Conservation (phyloP, 805 yeast species). For the Myxozyma sirexii region DNA sequence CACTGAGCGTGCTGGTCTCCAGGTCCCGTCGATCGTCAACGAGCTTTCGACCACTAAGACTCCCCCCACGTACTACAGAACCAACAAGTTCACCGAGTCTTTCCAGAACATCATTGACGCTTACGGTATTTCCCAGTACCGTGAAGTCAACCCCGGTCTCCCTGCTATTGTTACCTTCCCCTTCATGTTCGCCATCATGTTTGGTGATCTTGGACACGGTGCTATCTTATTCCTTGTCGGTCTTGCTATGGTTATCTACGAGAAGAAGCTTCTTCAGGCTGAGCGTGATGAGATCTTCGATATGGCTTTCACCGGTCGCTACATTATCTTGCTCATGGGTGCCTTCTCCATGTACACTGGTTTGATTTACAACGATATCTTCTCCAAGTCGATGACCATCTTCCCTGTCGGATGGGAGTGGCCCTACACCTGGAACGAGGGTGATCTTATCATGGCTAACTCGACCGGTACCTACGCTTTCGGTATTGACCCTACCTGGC, state of each 20-base stretch:
- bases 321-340: constrained; percentile 91
- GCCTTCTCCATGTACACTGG: constrained; percentile 95
- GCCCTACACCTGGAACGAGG: constrained; percentile 73
- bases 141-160: constrained; percentile 94
- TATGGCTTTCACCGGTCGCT: constrained; percentile 94
- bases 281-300: constrained; percentile 91
- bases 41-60: constrained; percentile 73
- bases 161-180: constrained; percentile 96
- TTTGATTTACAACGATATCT: constrained; percentile 86
- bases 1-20: constrained; percentile 53
- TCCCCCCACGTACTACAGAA: constrained; percentile 93
- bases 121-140: constrained; percentile 89
- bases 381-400: constrained; percentile 85
- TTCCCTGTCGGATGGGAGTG: constrained; percentile 92
- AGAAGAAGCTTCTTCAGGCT: constrained; percentile 65
- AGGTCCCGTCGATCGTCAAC: constrained; percentile 52
- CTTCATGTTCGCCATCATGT: constrained; percentile 98
- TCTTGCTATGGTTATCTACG: constrained; percentile 68
- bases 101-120: constrained; percentile 95
- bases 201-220: constrained; percentile 98
- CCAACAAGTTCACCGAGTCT: constrained; percentile 92
- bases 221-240: constrained; percentile 78
- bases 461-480: constrained; percentile 71
- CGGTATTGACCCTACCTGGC: constrained; percentile 96
- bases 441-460: constrained; percentile 69